A percentile compares a stretch with the other conserved stretches of the same genome.
These are phyloP conservation scores for Pinus albicaulis DNA, from an alignment of 75 land plant genomes.

Conservation along the genomic window DNA sequence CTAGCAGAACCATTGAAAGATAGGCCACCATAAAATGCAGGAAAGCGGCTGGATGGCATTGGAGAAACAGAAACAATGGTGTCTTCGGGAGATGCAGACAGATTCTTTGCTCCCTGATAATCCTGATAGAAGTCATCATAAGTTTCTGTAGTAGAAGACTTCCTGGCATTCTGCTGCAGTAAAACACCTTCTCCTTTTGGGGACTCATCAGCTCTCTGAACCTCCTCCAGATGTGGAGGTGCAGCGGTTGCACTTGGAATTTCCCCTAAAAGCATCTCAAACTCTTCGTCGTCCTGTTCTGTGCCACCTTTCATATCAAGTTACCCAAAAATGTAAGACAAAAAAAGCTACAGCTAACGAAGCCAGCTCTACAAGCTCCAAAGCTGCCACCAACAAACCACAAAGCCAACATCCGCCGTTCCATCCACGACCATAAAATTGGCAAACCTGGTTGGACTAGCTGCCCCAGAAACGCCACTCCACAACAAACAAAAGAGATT, in stretches of 20 bases:
- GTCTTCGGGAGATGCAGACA: neutral
- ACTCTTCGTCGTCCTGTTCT: conserved; percentile 56
- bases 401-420: too few species aligned
- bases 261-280: conserved; percentile 49
- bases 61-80: conserved; percentile 7
- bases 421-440: neutral
- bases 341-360: neutral
- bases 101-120: conserved; percentile 9
- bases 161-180: conserved; percentile 1
- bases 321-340: neutral
- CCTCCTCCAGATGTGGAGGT: conserved; percentile 14
- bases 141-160: conserved; percentile 6
- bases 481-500: conserved; percentile 4
- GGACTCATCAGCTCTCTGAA: neutral
- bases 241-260: conserved; percentile 48
- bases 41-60: conserved; percentile 2
- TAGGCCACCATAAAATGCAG: conserved; percentile 10
- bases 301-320: conserved; percentile 15
- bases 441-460: neutral
- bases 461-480: neutral
- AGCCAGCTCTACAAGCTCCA: conserved; percentile 15
- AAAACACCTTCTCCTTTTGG: neutral
- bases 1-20: conserved; percentile 5
- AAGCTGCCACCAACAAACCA: neutral
- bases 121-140: conserved; percentile 8